These are phyloP conservation scores for Stagonosporopsis cucurbitacearum DNA, from an alignment of 2,329 filamentous ascomycete genomes.

Conservation along the genomic window DNA sequence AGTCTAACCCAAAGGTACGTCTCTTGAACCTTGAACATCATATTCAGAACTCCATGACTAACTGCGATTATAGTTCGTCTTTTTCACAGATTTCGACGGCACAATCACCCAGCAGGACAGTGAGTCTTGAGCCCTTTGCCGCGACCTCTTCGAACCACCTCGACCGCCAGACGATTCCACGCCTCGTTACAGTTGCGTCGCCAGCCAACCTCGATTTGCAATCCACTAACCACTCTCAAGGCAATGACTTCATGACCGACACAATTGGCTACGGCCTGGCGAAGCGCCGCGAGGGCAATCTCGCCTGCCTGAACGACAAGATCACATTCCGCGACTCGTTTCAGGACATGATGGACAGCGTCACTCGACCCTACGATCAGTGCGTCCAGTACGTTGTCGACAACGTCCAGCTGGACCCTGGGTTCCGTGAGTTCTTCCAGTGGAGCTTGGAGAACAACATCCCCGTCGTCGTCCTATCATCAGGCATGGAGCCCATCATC, in stretches of 20 bases:
- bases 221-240: conserved; percentile 43
- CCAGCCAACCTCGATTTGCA: conserved; percentile 1
- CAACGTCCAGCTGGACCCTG: conserved; percentile 87
- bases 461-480: conserved; percentile 88
- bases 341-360: conserved; percentile 88
- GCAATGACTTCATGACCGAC: conserved; percentile 80
- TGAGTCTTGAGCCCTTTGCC: conserved; percentile 45
- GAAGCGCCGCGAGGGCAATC: conserved; percentile 74
- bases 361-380: conserved; percentile 78
- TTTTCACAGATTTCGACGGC: conserved; percentile 99
- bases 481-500: conserved; percentile 93
- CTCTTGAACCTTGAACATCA: not conserved
- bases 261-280: conserved; percentile 83
- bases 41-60: conserved; percentile 19
- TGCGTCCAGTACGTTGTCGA: conserved; percentile 79
- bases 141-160: conserved; percentile 1
- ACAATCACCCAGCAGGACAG: conserved; percentile 82
- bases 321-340: conserved; percentile 83
- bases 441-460: conserved; percentile 84
- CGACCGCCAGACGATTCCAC: not conserved
- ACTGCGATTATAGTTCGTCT: conserved; percentile 71
- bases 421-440: conserved; percentile 85
- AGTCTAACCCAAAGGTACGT: conserved; percentile 64
- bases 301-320: conserved; percentile 74
- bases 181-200: conserved; percentile 17